Evolutionary conservation across 1,284 basidiomycete genomes (phyloP), one percentile per base, ranked within the genome.

Genomic region (Coniferiporia weirii): DNA sequence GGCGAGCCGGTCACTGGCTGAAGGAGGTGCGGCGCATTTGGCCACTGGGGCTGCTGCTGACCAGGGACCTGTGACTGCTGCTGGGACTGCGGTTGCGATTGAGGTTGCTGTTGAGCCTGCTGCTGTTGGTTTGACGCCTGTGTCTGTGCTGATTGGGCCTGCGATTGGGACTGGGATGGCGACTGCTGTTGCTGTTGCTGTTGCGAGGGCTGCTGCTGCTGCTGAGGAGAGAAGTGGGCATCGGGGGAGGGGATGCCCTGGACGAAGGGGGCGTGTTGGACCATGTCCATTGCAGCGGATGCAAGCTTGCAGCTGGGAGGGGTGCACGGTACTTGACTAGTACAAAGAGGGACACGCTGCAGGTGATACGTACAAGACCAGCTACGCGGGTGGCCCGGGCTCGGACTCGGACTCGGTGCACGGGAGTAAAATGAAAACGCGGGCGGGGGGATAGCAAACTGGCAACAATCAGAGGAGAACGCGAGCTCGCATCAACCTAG

Each of bases 181-280:
- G 56, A 49, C 38, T 48, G 52, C 49, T 59, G 62, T 10, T 62
- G 61, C 20, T 63, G 50, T 20, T 61, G 61, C 43, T 64, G 61
- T 9, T 64, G 20, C 44, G 27, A 27, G 27, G 27, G 45, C 59
- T 68, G 69, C 55, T 71, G 71, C 55, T 71, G 71, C 58, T 68
- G 66, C 34, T 68, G 70, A 56, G 69, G 73, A 19, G 67, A 66
- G 60, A 72, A 73, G 56, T 70, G 67, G 40, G 63, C 65, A 47
- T 72, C 72, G 61, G 64, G 62, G 52, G 66, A 62, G 64, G 71
- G 69, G 69, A 74, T 72, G 54, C 66, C 51, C 66, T 72, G 65
- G 49, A 68, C 60, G 57, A 66, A 70, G 60, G 66, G 65, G 27
- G 68, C 60, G 47, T 59, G 62, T 22, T 53, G 52, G 63, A 66